phyloP scores from a whole-genome alignment of 441 rosid genomes.

The Pelargonium myrrhifolium region DNA sequence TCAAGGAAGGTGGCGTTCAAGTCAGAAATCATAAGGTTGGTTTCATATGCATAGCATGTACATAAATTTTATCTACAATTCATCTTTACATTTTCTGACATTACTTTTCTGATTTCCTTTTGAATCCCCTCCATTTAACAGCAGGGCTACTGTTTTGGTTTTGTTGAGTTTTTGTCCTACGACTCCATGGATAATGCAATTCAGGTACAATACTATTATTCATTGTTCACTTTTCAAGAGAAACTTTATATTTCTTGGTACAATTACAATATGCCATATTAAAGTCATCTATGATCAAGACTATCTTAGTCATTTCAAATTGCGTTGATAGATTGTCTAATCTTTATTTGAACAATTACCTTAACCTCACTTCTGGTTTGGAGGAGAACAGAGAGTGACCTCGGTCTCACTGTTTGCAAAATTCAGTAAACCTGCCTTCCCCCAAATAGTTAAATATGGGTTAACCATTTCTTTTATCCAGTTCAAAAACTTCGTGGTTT shows the following conservation, averaged over 20 bases:
- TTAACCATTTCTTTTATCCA: no score
- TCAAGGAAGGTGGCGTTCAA: slow-evolving; percentile 50
- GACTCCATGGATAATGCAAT: slow-evolving; percentile 47
- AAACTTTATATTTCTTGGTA: neutral
- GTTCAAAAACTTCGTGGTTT: no score
- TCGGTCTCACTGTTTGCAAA: no score
- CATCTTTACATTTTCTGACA: slow-evolving; percentile 10
- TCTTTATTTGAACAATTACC: no score
- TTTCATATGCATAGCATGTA: slow-evolving; percentile 11
- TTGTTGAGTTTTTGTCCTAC: slow-evolving; percentile 46
- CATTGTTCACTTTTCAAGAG: neutral
- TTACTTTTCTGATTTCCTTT: slow-evolving; percentile 9
- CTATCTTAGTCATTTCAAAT: neutral
- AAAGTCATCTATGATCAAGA: neutral
- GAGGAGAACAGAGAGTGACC: no score
- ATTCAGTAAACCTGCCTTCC: no score
- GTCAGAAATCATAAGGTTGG: slow-evolving; percentile 47
- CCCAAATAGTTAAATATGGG: no score
- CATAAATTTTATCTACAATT: slow-evolving; percentile 8
- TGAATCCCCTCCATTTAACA: slow-evolving; percentile 25
- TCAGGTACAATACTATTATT: slow-evolving; percentile 29
- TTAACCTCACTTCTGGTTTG: no score
- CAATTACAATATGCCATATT: neutral
- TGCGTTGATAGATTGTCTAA: neutral
- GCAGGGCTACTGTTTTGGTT: slow-evolving; percentile 57